Evolutionary conservation across 1,139 yeast species (phyloP).

Genomic region (Candida glucosophila): DNA sequence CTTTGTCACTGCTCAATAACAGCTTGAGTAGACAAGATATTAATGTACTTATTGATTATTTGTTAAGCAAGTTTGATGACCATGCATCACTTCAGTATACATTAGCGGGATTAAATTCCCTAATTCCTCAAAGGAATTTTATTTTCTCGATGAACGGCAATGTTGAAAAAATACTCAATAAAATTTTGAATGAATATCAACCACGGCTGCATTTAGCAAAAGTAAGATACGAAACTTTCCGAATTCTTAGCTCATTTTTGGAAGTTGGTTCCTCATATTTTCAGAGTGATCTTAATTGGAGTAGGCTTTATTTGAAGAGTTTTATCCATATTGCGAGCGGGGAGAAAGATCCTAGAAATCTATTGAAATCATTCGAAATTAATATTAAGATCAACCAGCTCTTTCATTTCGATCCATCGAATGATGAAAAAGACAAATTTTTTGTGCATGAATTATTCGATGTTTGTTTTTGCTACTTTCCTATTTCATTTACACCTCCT

Average conservation of each 20-base stretch:
- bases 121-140: slow-evolving; percentile 43
- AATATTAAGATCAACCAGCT: slow-evolving; percentile 39
- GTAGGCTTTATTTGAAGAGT: slow-evolving; percentile 39
- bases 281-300: slow-evolving; percentile 8
- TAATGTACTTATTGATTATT: slow-evolving; percentile 57
- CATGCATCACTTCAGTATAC: slow-evolving; percentile 44
- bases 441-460: slow-evolving; percentile 61
- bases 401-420: slow-evolving; percentile 29
- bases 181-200: slow-evolving; percentile 40
- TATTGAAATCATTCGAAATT: slow-evolving; percentile 60
- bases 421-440: slow-evolving; percentile 28
- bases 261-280: slow-evolving; percentile 12
- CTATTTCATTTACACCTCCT: slow-evolving; percentile 92
- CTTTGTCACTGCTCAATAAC: slow-evolving; percentile 29
- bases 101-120: slow-evolving; percentile 44
- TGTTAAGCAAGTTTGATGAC: slow-evolving; percentile 61
- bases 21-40: slow-evolving; percentile 54
- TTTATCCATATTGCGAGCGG: slow-evolving; percentile 70
- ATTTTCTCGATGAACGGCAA: slow-evolving; percentile 16
- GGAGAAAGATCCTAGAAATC: slow-evolving; percentile 90
- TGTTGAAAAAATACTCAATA: slow-evolving; percentile 26
- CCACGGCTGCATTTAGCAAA: slow-evolving; percentile 60
- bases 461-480: slow-evolving; percentile 88
- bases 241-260: slow-evolving; percentile 32
- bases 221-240: slow-evolving; percentile 54